phyloP scores from a whole-genome alignment of 371 early-diverging fungal species.

The Mortierella sp. region DNA sequence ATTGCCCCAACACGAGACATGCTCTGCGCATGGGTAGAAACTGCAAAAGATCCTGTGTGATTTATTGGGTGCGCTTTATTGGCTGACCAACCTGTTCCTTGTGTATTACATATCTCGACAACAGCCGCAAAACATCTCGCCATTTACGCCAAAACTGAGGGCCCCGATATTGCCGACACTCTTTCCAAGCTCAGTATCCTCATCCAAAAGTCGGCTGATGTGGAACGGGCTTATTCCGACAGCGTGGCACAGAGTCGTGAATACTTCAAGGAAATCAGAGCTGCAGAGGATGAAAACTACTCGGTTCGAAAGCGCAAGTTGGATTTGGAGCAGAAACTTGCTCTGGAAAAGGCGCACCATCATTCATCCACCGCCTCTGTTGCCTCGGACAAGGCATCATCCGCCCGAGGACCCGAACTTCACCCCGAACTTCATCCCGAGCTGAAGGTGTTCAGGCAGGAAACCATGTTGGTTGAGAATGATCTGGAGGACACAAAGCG shows the following conservation, averaged over 20 bases:
- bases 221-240: conserved; percentile 35
- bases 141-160: conserved; percentile 46
- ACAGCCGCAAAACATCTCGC: conserved; percentile 49
- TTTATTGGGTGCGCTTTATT: too few species aligned
- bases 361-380: conserved; percentile 3
- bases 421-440: conserved; percentile 22
- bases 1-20: background rate
- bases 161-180: conserved; percentile 42
- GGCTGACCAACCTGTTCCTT: background rate
- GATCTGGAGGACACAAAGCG: conserved; percentile 49
- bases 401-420: conserved; percentile 21
- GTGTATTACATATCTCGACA: background rate
- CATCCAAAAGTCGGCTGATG: conserved; percentile 40
- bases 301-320: conserved; percentile 41
- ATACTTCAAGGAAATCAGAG: conserved; percentile 45
- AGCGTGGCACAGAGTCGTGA: conserved; percentile 36
- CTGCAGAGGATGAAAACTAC: conserved; percentile 48
- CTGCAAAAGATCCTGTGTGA: too few species aligned
- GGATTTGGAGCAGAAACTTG: conserved; percentile 33
- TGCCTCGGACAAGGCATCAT: conserved; percentile 1
- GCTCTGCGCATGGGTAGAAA: too few species aligned
- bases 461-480: conserved; percentile 42
- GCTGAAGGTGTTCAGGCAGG: conserved; percentile 40
- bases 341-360: conserved; percentile 7
- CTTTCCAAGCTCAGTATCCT: conserved; percentile 38